Base-by-base conservation (phyloP, 768 basidiomycete genomes). In the Termitomyces sp. region DNA sequence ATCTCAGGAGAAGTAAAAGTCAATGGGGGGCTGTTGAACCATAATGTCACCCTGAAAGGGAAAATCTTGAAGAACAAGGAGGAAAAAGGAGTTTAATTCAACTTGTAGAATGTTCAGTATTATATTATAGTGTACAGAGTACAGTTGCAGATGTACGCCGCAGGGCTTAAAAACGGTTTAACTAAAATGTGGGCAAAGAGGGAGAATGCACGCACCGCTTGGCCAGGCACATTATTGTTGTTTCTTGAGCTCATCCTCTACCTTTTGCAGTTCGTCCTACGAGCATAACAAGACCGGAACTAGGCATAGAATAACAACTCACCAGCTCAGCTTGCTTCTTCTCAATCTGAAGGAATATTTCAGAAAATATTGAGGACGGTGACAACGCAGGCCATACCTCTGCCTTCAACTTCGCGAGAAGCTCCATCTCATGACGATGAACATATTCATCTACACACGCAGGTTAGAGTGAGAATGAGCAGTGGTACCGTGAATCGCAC, bases 361-460 rank as follows among this genome's bases (percentile, higher is more conserved):
- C 21, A 51, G 53, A 17, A 46, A 33, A 31, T 43, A 17, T 26
- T 31, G 11, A 12, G n/a, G 7, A 46, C 33, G 43, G 9, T 21
- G 58, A 33, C 28, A 52, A 33, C 19, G 19, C 1, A 26, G 15
- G 15, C 9, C 79, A 23, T 55, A 87, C 88, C 75, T 80, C 62
- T 15, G 68, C 72, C 71, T 66, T 80, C 68, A 90, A 67, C 70
- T 87, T 88, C 63, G 74, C 70, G 42, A 90, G 64, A 54, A 82
- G 75, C 62, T 78, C 79, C 12, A 68, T 64, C 56, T 89, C 88
- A 54, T 84, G 84, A 57, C 73, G 68, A 54, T 78, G 83, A 47
- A 78, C 75, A 60, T 84, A 89, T 71, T 87, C 78, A 56, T 87
- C 88, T 90, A 47, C 8, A 42, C 12, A 51, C 19, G 44, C 0